These are phyloP conservation scores for Thalia dealbata DNA, from an alignment of 176 grass and related monocot species.

Conservation along the genomic window DNA sequence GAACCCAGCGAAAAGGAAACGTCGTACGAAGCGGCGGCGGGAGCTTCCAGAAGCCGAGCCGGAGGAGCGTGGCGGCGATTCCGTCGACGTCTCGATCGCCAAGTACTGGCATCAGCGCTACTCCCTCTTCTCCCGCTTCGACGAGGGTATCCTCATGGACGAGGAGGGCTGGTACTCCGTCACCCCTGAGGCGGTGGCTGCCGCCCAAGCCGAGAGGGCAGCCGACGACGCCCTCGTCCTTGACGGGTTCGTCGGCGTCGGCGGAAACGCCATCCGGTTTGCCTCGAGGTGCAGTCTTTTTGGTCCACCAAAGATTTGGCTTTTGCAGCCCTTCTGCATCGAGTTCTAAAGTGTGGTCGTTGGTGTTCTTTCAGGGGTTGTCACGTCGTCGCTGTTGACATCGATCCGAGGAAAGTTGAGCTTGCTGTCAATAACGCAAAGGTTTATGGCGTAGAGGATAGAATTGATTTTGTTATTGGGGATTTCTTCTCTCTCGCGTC, in stretches of 20 bases:
- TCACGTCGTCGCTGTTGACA: conserved; percentile 50
- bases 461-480: conserved; percentile 49
- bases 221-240: conserved; percentile 30
- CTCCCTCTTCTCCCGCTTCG: conserved; percentile 55
- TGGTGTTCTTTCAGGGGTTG: conserved; percentile 30
- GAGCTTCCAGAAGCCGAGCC: not conserved
- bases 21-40: not conserved
- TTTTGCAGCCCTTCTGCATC: too few relatives aligned
- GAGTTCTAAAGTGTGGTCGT: not conserved
- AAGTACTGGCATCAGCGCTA: conserved; percentile 51
- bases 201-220: conserved; percentile 36
- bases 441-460: conserved; percentile 57
- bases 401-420: conserved; percentile 44
- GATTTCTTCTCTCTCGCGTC: conserved; percentile 55
- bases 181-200: conserved; percentile 55
- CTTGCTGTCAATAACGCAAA: conserved; percentile 43
- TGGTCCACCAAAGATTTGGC: not conserved
- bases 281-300: conserved; percentile 34
- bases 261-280: conserved; percentile 68
- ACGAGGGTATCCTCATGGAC: conserved; percentile 60
- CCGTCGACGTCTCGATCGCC: conserved; percentile 4
- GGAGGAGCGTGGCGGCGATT: not conserved
- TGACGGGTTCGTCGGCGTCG: conserved; percentile 51
- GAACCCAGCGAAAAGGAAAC: not conserved
- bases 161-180: conserved; percentile 64